Base-by-base conservation (phyloP, 495 filamentous ascomycete species). In the Penicillium steckii region DNA sequence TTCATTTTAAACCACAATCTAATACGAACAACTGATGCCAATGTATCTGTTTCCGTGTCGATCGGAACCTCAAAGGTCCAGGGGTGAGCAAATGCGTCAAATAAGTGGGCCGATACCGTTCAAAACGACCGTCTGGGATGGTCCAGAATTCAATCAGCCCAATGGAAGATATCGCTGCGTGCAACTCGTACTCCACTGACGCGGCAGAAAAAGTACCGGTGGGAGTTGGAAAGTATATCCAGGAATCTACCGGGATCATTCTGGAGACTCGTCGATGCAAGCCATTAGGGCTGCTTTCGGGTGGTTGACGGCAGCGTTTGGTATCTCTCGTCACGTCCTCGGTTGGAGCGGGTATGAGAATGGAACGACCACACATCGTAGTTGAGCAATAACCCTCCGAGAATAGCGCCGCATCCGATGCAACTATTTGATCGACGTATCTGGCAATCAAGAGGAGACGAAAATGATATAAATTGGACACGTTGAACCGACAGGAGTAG, bases 1-100 rank as follows among this genome's bases (percentile, higher is more conserved):
- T 41, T 22, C 18, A 22, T 12, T 41, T 41, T 41, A 21, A 40
- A 29, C 17, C 4, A 27, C 33, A 37, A 37, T 8, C 13, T 15
- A 7, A 4, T 37, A 37, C 33, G 15, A 37, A 7, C 29, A 10
- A 15, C 19, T 45, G 29, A 32, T 49, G 12, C 35, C 38, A 49
- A 44, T 23, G 35, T 35, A 26, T 22, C 32, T 49, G 50, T 44
- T 61, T 55, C 27, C 52, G 45, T 62, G 55, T 47, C 44, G 51
- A 55, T 52, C 47, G 6, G 23, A 6, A 26, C n/a, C 13, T 15
- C 33, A 7, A 12, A 37, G 30, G 26, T 24, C 46, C 48, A 55
- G 42, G 55, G 48, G 45, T 41, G 35, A 46, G 15, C 26, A 43
- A 47, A 51, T 47, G 32, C 53, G 53, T 56, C 53, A 41, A 51